phyloP scores from a whole-genome alignment of 2,329 filamentous ascomycete species.

The Elsinoe batatas region DNA sequence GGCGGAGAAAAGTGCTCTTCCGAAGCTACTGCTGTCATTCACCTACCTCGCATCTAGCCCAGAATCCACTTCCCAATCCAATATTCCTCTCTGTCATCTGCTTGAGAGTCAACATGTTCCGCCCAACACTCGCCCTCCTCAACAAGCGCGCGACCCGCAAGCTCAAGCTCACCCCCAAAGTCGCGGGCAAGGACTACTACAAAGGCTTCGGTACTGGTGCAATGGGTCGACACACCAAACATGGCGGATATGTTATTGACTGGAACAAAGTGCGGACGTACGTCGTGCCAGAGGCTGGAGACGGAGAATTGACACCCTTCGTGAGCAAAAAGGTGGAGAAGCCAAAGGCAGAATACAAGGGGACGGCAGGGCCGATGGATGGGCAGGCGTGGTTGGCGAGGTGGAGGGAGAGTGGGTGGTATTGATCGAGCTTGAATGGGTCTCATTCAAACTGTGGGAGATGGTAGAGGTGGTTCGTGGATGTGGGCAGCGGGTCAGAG shows the following conservation, averaged over 20 bases:
- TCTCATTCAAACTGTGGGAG: background rate
- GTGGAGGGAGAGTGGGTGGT: conserved; percentile 9
- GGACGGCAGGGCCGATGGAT: conserved; percentile 1
- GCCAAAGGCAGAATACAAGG: conserved; percentile 22
- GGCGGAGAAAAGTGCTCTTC: conserved; percentile 1
- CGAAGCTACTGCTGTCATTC: background rate
- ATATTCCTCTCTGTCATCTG: conserved; percentile 26
- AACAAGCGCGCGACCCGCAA: conserved; percentile 55
- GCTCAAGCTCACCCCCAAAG: conserved; percentile 78
- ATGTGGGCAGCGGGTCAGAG: background rate
- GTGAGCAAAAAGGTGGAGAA: conserved; percentile 53
- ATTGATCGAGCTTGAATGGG: background rate
- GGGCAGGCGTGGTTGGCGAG: background rate
- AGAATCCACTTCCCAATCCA: background rate
- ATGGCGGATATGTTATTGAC: conserved; percentile 75
- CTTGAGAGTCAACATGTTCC: conserved; percentile 38
- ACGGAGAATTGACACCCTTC: conserved; percentile 69
- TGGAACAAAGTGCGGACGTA: conserved; percentile 86
- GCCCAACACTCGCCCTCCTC: conserved; percentile 1
- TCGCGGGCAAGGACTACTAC: conserved; percentile 89
- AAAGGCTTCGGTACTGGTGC: conserved; percentile 86
- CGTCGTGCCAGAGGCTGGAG: conserved; percentile 61
- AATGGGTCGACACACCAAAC: conserved; percentile 75
- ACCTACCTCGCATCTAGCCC: background rate
- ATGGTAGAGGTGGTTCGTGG: too few species aligned